These are phyloP conservation scores for Drechslerella coelobrocha DNA, from an alignment of 2,329 filamentous ascomycete genomes.

Conservation along the genomic window DNA sequence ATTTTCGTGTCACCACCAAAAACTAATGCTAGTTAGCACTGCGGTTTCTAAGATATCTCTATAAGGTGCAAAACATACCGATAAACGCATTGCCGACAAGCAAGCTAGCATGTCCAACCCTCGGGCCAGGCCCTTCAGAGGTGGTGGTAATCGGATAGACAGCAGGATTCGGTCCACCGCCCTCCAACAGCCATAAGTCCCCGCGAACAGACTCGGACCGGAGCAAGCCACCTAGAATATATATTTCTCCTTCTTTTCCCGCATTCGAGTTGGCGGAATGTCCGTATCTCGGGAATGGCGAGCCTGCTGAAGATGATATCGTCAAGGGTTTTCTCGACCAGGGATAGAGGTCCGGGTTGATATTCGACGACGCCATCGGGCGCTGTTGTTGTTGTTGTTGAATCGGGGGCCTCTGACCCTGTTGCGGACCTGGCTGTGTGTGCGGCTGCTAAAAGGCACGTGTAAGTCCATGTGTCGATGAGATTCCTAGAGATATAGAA, in stretches of 20 bases:
- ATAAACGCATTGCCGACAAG: conserved; percentile 98
- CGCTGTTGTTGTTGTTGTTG: conserved; percentile 14
- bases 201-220: conserved; percentile 95
- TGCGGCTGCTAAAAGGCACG: conserved; percentile 4
- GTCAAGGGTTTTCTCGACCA: conserved; percentile 92
- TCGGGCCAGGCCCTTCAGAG: conserved; percentile 89
- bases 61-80: conserved; percentile 50
- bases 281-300: conserved; percentile 94
- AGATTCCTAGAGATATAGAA: neutral
- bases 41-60: neutral
- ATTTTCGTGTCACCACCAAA: conserved; percentile 98
- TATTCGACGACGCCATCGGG: conserved; percentile 43
- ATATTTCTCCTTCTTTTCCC: conserved; percentile 96
- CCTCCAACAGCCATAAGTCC: conserved; percentile 97
- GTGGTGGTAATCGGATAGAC: conserved; percentile 93
- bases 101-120: conserved; percentile 91
- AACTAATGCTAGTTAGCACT: conserved; percentile 62
- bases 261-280: conserved; percentile 90
- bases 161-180: conserved; percentile 77
- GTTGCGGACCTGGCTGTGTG: neutral
- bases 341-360: conserved; percentile 72
- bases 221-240: conserved; percentile 95
- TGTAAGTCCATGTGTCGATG: neutral
- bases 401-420: conserved; percentile 11
- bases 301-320: conserved; percentile 80